Evolutionary conservation across 305 asterid genomes (phyloP).

Genomic region (Stenogyne calaminthoides): DNA sequence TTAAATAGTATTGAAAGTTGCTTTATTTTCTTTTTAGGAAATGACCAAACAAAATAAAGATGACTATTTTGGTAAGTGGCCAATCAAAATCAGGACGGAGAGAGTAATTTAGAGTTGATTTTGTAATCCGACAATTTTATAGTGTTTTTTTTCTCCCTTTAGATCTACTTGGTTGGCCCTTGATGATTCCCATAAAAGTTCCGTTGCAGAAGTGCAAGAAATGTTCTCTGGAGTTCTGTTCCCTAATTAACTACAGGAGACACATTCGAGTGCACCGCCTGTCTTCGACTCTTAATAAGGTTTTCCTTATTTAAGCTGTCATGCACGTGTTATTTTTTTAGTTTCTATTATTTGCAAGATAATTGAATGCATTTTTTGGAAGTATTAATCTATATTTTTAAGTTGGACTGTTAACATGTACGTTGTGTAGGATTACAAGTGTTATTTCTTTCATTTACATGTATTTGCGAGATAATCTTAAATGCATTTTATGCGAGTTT

Average conservation of each 20-base stretch:
- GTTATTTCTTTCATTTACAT: not conserved
- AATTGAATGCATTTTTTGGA: not conserved
- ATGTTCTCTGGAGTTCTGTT: not conserved
- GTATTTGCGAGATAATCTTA: slow-evolving; percentile 14
- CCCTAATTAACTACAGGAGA: slow-evolving; percentile 1
- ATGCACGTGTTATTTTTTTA: not conserved
- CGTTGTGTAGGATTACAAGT: not conserved
- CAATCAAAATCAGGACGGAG: too few species aligned
- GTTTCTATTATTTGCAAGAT: not conserved
- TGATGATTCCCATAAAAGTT: not conserved
- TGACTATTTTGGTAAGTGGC: too few species aligned
- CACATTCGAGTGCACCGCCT: slow-evolving; percentile 8
- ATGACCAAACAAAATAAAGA: too few species aligned
- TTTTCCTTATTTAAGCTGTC: not conserved
- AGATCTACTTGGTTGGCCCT: not conserved
- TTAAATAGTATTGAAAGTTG: too few species aligned
- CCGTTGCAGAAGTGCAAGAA: not conserved
- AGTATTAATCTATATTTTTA: not conserved
- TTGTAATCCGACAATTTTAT: not conserved
- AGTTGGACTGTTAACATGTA: not conserved
- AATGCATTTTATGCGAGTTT: slow-evolving; percentile 1
- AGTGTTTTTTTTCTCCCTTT: slow-evolving; percentile 17
- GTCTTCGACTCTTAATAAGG: not conserved
- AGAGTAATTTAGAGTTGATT: not conserved
- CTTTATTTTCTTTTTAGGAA: too few species aligned